These are phyloP conservation scores for Mycocentrospora acerina DNA, from an alignment of 2,329 filamentous ascomycete genomes.

Conservation along the genomic window DNA sequence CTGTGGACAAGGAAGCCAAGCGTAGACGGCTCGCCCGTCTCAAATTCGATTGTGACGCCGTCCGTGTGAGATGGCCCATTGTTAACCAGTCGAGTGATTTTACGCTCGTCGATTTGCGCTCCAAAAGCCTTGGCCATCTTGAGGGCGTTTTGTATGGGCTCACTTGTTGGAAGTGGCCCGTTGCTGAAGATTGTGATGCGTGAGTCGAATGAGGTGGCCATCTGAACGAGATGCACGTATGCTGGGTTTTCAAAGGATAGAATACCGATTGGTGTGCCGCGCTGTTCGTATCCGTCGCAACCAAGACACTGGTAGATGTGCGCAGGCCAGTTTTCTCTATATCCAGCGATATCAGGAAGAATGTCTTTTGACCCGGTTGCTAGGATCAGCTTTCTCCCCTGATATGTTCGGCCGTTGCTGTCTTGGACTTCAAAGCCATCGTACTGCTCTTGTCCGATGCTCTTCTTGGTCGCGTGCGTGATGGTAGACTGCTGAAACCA, in stretches of 20 bases:
- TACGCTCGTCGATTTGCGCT: constrained; percentile 27
- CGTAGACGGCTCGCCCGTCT: constrained; percentile 23
- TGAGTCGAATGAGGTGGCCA: constrained; percentile 28
- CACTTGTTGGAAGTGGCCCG: constrained; percentile 12
- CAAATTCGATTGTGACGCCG: constrained; percentile 34
- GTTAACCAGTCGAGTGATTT: constrained; percentile 26
- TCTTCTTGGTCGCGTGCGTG: constrained; percentile 23
- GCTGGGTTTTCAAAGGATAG: constrained; percentile 23
- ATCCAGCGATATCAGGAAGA: constrained; percentile 54
- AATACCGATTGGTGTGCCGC: constrained; percentile 42
- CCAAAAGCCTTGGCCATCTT: constrained; percentile 21
- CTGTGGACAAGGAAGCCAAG: constrained; percentile 31
- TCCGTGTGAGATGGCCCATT: constrained; percentile 26
- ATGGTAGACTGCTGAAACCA: constrained; percentile 33
- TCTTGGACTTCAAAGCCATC: constrained; percentile 47
- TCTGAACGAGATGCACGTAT: constrained; percentile 25
- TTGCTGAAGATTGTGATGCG: constrained; percentile 33
- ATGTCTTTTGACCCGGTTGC: constrained; percentile 58
- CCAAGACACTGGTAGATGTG: constrained; percentile 59
- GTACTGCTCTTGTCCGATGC: constrained; percentile 21
- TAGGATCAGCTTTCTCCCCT: constrained; percentile 57
- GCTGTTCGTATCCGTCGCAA: constrained; percentile 62
- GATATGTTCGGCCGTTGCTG: constrained; percentile 45
- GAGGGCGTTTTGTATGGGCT: constrained; percentile 20
- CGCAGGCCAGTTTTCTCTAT: constrained; percentile 54